Evolutionary conservation across 257 asterid genomes (phyloP), one percentile per base, ranked within the genome.

Genomic region (Hygrophila difformis): DNA sequence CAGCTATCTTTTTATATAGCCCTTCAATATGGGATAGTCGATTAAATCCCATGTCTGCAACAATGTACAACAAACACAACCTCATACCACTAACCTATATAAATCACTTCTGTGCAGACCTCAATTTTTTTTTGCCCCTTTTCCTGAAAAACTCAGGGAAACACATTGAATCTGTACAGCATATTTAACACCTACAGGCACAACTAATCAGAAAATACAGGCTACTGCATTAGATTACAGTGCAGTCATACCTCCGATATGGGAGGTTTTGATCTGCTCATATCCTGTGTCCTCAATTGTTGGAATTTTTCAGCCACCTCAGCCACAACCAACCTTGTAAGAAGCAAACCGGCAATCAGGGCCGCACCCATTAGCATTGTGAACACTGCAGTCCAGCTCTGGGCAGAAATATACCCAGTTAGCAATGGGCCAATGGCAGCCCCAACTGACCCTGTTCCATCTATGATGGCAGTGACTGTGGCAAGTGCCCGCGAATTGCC

Each of bases 391-490:
- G 68, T 74, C 99, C 99, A 91, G 67, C 99, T 91, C 51, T 47
- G 53, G 45, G 89, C 68, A 12, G 99, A 91, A 42, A 91, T 78
- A 47, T 91, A 91, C 6, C 99, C 97, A 0, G 99, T 91, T 11
- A 91, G 51, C 67, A 91, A 44, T 1, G 96, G 99, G 35, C 99
- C 99, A 3, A 91, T 39, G 10, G 99, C 99, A 12, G 99, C 99
- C 16, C 99, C 99, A 3, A 91, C 78, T 1, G 99, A 91, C 18
- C 99, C 99, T 0, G 99, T 91, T 31, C 97, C 99, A 19, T 91
- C 99, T 1, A 91, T 91, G 51, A 86, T 91, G 4, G 97, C 97
- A 0, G 96, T 86, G 1, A 91, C 99, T 0, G 97, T 91, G 50
- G 97, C 99, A 8, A 91, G 54, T 5, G 97, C 99, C 45, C 89